Evolutionary conservation across 169 alveolate genomes (phyloP).

Genomic region (Eimeria sp.): DNA sequence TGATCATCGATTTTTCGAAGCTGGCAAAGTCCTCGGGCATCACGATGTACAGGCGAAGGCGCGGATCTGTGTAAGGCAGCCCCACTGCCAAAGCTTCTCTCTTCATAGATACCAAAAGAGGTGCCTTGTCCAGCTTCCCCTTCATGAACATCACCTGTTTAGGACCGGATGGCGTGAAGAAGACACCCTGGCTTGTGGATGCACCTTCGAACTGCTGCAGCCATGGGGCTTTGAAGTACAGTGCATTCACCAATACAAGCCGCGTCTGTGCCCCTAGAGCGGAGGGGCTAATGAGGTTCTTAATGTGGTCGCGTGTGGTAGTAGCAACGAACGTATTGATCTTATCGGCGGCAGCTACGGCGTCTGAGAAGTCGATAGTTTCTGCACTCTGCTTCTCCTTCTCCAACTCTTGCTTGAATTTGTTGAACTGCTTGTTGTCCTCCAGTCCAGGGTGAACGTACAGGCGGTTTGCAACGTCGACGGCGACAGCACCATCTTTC

Average conservation of each 20-base stretch:
- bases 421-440: slow-evolving; percentile 18
- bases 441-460: slow-evolving; percentile 72
- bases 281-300: slow-evolving; percentile 6
- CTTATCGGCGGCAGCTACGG: slow-evolving; percentile 52
- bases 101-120: slow-evolving; percentile 10
- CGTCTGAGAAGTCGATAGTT: slow-evolving; percentile 26
- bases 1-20: slow-evolving; percentile 35
- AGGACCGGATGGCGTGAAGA: slow-evolving; percentile 43
- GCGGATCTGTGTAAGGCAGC: slow-evolving; percentile 64
- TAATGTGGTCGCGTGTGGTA: slow-evolving; percentile 68
- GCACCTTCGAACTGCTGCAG: slow-evolving; percentile 13
- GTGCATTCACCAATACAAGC: slow-evolving; percentile 74
- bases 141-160: slow-evolving; percentile 49
- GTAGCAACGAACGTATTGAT: slow-evolving; percentile 58
- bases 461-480: slow-evolving; percentile 59
- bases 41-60: slow-evolving; percentile 43
- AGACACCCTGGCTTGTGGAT: slow-evolving; percentile 24
- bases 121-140: slow-evolving; percentile 56
- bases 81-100: slow-evolving; percentile 40
- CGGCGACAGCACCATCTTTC: slow-evolving; percentile 30
- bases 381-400: slow-evolving; percentile 43
- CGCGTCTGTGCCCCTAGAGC: slow-evolving; percentile 56
- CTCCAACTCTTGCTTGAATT: slow-evolving; percentile 14
- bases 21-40: slow-evolving; percentile 43
- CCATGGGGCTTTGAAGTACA: slow-evolving; percentile 76